phyloP scores from a whole-genome alignment of 169 alveolate species.

The Plasmodium gonderi region DNA sequence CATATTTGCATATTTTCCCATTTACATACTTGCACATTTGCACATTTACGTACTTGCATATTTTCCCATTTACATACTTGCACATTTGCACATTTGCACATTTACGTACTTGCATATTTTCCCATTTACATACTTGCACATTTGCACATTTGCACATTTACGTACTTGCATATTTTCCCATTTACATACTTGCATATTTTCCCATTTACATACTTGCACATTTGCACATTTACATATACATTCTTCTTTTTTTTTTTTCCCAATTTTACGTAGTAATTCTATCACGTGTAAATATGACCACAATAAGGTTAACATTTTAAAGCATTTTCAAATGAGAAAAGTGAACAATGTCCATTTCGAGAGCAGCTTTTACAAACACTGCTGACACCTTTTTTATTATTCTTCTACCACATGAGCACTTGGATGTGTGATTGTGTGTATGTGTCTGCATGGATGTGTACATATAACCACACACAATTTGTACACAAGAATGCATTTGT shows the following conservation, averaged over 20 bases:
- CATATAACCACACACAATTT: not conserved
- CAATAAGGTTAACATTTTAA: constrained; percentile 75
- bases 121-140: not conserved
- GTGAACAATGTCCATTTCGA: not conserved
- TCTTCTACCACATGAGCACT: not conserved
- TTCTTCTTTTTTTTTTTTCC: constrained; percentile 17
- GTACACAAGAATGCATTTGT: not conserved
- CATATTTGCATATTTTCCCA: no score
- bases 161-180: not conserved
- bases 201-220: not conserved
- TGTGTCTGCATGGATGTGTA: not conserved
- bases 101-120: not conserved
- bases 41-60: not conserved
- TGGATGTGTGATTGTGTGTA: not conserved
- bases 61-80: not conserved
- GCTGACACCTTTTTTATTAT: not conserved
- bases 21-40: not conserved
- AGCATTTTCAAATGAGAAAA: constrained; percentile 11
- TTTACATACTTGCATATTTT: not conserved
- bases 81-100: not conserved
- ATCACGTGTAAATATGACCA: constrained; percentile 76
- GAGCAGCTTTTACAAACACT: no score
- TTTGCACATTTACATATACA: not conserved
- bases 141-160: not conserved
- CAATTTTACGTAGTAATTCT: constrained; percentile 68